These are phyloP conservation scores for Ormosia semicastrata DNA, from an alignment of 306 rosid species.

Conservation along the genomic window DNA sequence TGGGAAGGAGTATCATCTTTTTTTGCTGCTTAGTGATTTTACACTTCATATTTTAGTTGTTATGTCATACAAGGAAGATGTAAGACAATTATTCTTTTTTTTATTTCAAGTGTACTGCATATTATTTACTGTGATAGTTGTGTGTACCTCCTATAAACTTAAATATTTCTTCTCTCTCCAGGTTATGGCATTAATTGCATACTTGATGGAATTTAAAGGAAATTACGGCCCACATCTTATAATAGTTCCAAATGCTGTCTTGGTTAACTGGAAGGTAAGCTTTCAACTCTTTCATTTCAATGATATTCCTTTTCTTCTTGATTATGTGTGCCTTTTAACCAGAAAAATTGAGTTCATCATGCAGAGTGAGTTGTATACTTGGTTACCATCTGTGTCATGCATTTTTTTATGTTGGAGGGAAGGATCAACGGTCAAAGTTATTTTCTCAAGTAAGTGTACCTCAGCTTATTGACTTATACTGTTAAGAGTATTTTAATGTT, in stretches of 20 bases:
- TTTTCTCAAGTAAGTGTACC: constrained; percentile 62
- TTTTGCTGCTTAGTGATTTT: constrained; percentile 1
- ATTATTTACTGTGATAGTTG: constrained; percentile 8
- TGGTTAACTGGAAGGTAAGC: constrained; percentile 98
- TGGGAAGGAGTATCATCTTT: constrained; percentile 1
- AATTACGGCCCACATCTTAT: constrained; percentile 99
- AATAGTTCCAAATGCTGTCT: constrained; percentile 96
- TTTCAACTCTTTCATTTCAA: not conserved
- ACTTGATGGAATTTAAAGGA: constrained; percentile 97
- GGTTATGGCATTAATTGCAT: constrained; percentile 99
- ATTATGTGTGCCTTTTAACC: not conserved
- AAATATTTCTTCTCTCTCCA: constrained; percentile 26
- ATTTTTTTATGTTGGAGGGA: constrained; percentile 92
- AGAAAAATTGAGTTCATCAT: constrained; percentile 31
- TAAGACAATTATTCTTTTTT: not conserved
- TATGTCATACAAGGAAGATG: not conserved
- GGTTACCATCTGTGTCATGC: constrained; percentile 97
- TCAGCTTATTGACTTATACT: constrained; percentile 24
- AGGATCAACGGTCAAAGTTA: constrained; percentile 88
- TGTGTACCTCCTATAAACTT: not conserved
- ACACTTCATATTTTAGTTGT: not conserved
- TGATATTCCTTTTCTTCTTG: constrained; percentile 4
- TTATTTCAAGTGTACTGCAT: constrained; percentile 3
- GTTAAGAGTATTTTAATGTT: constrained; percentile 10
- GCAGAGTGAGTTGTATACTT: constrained; percentile 88